These are phyloP conservation scores for Sutorius eximius DNA, from an alignment of 1,284 basidiomycete species.

Conservation along the genomic window DNA sequence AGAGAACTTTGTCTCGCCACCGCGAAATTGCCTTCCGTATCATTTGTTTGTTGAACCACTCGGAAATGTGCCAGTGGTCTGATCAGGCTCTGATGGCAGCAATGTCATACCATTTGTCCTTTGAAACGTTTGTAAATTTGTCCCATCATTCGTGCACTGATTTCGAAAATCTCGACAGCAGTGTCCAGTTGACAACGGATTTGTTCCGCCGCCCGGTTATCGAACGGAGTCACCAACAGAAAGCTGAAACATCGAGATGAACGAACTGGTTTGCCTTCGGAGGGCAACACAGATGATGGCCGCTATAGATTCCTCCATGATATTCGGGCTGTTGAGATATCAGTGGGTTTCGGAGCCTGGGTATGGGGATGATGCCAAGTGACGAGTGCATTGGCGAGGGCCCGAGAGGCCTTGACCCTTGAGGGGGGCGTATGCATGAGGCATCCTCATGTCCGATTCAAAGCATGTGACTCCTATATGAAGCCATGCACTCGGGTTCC, in stretches of 20 bases:
- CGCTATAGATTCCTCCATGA: neutral
- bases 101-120: neutral
- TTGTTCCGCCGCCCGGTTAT: neutral
- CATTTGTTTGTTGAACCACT: neutral
- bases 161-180: neutral
- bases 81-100: neutral
- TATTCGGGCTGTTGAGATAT: neutral
- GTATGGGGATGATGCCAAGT: neutral
- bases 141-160: neutral
- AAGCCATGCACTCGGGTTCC: neutral
- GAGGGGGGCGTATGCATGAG: too few relatives aligned
- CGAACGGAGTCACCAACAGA: neutral
- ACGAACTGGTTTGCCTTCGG: neutral
- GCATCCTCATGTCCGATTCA: neutral
- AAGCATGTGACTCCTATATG: neutral
- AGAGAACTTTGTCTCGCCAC: neutral
- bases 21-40: neutral
- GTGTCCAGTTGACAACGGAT: neutral
- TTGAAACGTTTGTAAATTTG: neutral
- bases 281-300: neutral
- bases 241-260: too few relatives aligned
- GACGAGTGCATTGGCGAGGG: too few relatives aligned
- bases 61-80: neutral
- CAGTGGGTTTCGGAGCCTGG: neutral
- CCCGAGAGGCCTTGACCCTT: too few relatives aligned